Conservation (phyloP, 2,329 filamentous ascomycete species). For the Raffaelea albimanens region DNA sequence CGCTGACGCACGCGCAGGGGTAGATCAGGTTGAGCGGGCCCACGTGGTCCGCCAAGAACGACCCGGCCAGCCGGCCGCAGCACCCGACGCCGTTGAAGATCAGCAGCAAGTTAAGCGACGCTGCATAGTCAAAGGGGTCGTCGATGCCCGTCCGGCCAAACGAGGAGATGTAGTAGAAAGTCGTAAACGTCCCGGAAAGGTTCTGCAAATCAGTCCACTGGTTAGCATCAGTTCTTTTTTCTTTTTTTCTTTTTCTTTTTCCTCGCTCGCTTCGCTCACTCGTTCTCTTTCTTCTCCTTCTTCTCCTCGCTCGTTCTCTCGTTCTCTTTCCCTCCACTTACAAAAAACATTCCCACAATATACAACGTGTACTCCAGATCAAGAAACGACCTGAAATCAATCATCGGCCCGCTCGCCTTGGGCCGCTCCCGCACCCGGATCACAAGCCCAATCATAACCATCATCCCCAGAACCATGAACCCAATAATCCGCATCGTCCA, state of each 20-base stretch:
- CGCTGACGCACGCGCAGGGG: slow-evolving; percentile 28
- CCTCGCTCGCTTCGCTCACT: no score
- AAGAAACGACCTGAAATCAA: slow-evolving; percentile 29
- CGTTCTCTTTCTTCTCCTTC: no score
- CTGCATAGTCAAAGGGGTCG: slow-evolving; percentile 9
- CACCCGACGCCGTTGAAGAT: slow-evolving; percentile 43
- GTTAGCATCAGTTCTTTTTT: no score
- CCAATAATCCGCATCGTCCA: slow-evolving; percentile 30
- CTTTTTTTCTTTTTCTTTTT: no score
- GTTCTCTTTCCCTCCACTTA: background rate
- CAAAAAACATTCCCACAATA: slow-evolving; percentile 29
- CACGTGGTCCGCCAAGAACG: slow-evolving; percentile 34
- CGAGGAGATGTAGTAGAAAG: slow-evolving; percentile 31
- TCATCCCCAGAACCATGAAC: slow-evolving; percentile 26
- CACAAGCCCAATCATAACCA: slow-evolving; percentile 20
- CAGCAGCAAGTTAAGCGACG: slow-evolving; percentile 40
- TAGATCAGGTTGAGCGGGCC: slow-evolving; percentile 44
- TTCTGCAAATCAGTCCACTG: background rate
- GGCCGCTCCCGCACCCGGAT: slow-evolving; percentile 25
- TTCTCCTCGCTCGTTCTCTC: no score
- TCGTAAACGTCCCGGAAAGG: slow-evolving; percentile 30
- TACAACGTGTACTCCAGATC: slow-evolving; percentile 30
- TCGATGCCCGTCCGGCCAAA: slow-evolving; percentile 20
- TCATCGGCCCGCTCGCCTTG: slow-evolving; percentile 22
- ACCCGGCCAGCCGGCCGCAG: slow-evolving; percentile 36